phyloP scores from a whole-genome alignment of 805 yeast species.

The Isabelozyma pseudorhagii region DNA sequence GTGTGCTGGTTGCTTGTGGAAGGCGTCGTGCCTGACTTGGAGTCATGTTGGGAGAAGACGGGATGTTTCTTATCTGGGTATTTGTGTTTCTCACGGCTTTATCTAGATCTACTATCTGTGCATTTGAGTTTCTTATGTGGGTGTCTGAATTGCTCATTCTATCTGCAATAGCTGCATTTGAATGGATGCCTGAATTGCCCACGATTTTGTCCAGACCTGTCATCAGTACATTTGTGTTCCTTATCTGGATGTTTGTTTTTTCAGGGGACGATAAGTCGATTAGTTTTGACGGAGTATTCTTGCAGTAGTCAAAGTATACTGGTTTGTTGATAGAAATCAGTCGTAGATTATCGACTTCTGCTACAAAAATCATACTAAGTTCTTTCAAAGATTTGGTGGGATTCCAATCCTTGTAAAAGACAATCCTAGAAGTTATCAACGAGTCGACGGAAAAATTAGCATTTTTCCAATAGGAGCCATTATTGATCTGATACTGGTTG shows the following conservation, averaged over 20 bases:
- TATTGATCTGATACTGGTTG: not conserved
- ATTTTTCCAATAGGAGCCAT: not conserved
- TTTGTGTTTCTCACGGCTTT: too few relatives aligned
- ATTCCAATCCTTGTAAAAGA: constrained; percentile 37
- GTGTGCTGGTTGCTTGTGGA: not conserved
- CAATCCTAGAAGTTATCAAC: constrained; percentile 18
- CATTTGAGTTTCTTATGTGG: too few relatives aligned
- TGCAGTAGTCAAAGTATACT: constrained; percentile 20
- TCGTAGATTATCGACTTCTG: constrained; percentile 9
- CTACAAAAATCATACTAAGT: constrained; percentile 13
- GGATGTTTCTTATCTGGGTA: not conserved
- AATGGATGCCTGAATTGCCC: too few relatives aligned
- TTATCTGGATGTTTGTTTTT: too few relatives aligned
- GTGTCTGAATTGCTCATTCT: too few relatives aligned
- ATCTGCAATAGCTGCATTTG: too few relatives aligned
- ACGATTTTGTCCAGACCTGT: too few relatives aligned
- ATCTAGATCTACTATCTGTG: too few relatives aligned
- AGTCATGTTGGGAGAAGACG: constrained; percentile 14
- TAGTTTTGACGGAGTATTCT: not conserved
- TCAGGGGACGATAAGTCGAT: not conserved
- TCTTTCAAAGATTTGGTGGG: constrained; percentile 5
- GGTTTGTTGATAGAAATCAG: constrained; percentile 8
- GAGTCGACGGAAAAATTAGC: constrained; percentile 10
- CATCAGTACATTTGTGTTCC: too few relatives aligned
- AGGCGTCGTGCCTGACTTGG: constrained; percentile 4